Evolutionary conservation across 257 asterid species (phyloP), one percentile per base, ranked within the genome.

Genomic region (Gentiana dahurica): DNA sequence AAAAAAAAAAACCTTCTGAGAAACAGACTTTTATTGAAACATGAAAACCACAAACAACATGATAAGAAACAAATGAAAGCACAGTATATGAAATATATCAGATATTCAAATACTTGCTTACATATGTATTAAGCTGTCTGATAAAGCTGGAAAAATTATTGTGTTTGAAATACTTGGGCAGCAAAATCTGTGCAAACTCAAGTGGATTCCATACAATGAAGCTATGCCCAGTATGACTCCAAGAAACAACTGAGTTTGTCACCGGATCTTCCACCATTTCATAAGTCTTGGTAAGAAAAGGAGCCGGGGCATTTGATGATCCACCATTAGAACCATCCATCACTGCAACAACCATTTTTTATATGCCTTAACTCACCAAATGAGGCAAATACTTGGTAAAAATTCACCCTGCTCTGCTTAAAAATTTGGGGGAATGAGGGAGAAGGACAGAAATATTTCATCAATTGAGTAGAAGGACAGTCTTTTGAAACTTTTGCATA

Each of bases 71-170:
- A 4, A 41, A 41, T 33, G 2, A 13, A 63, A 49, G 0, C 3
- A 3, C 51, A 51, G 39, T 24, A 24, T 24, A 24, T 24, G 7
- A 33, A 70, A 47, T 34, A 1, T 8, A 59, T 41, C n/a, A 34
- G 57, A 58, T 37, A 49, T 12, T 12, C 47, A 41, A 38, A 58
- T 50, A 13, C 46, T 24, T 24, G 61, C 84, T 81, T 71, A 89
- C 97, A 67, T 89, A 89, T 64, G 97, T 89, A 66, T 89, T 89
- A 34, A 89, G 82, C 76, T 89, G 97, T 72, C 97, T 77, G 71
- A 89, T 71, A 64, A 89, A 89, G 82, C 97, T 89, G 72, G 95
- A 85, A 77, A 89, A 89, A 64, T 89, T 89, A 75, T 62, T 81
- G 85, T 89, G 97, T 82, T 89, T 89, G 64, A 89, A 89, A 75